These are phyloP conservation scores for Marchantia polymorpha DNA, from an alignment of 225 moss, liverwort and hornwort species.

Conservation along the genomic window DNA sequence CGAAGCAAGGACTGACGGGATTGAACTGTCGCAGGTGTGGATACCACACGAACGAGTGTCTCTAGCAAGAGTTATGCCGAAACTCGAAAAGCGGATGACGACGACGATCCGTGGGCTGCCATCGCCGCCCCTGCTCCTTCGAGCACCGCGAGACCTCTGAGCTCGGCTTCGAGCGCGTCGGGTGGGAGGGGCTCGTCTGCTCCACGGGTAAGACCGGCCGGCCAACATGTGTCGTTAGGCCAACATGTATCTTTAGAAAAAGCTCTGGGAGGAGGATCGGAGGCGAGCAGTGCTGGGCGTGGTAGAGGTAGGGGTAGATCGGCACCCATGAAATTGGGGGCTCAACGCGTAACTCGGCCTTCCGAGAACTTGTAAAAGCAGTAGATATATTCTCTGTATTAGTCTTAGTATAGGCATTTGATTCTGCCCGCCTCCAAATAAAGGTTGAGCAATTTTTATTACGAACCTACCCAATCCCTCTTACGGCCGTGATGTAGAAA, in stretches of 20 bases:
- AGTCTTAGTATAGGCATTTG: constrained; percentile 22
- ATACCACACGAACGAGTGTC: constrained; percentile 42
- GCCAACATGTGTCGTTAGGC: constrained; percentile 79
- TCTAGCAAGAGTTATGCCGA: constrained; percentile 47
- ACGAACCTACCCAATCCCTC: background rate
- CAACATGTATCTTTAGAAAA: constrained; percentile 64
- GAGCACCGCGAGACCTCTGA: constrained; percentile 66
- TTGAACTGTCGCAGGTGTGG: constrained; percentile 45
- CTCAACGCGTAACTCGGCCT: constrained; percentile 59
- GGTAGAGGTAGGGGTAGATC: constrained; percentile 83
- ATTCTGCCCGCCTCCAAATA: constrained; percentile 18
- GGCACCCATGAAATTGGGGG: constrained; percentile 85
- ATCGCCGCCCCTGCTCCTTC: constrained; percentile 89
- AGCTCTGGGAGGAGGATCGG: constrained; percentile 33
- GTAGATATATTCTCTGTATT: background rate
- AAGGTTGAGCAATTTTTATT: constrained; percentile 1
- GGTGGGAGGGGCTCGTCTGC: constrained; percentile 36
- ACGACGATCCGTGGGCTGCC: constrained; percentile 96
- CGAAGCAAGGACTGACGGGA: background rate
- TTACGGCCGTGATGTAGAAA: background rate
- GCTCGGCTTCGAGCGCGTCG: constrained; percentile 44
- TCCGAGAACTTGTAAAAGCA: constrained; percentile 26
- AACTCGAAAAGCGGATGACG: constrained; percentile 48
- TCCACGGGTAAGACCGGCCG: constrained; percentile 51
- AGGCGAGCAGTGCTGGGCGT: constrained; percentile 37